Evolutionary conservation across 2,329 filamentous ascomycete genomes (phyloP), one percentile per base, ranked within the genome.

Genomic region (Raffaelea albimanens): DNA sequence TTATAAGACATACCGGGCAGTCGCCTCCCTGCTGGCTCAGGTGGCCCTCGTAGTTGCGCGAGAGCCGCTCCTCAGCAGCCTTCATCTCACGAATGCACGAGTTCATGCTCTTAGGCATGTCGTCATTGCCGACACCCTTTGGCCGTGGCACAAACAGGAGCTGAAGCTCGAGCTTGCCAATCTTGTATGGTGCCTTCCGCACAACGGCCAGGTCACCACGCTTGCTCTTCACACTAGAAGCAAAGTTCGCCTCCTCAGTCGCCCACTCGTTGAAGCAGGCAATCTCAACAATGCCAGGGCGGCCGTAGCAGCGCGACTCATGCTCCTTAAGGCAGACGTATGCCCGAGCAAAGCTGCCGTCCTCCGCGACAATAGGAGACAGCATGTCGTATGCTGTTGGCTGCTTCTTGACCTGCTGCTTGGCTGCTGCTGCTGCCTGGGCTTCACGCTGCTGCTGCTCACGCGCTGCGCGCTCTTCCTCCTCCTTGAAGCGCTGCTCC

Each of bases 101-200:
- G 66, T 93, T 95, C 90, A 98, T 95, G 71, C 90, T 96, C 81
- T 97, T 97, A 47, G 93, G 93, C 88, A 98, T 96, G 56, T 97
- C 91, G 16, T 96, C 90, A 54, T 97, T 93, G 44, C 81, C 82
- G 25, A 82, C 76, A 40, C 85, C 85, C 70, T 87, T 91, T 4
- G 93, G 91, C 58, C 90, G 88, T 1, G 93, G 93, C 1, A 98
- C 89, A 59, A 95, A 98, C 14, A 98, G 73, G 9, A 98, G 76
- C 68, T 98, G 93, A 36, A 98, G 72, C 62, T 95, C 87, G 47
- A 98, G 75, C 68, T 95, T 95, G 55, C 90, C 93, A 59, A 98
- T 82, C 67, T 91, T 88, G 70, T 98, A 98, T n/a, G 93, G 93
- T 13, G 93, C 91, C 45, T 85, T 81, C 50, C 93, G 83, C 39